These are phyloP conservation scores for Emericellopsis cladophorae DNA, from an alignment of 2,329 filamentous ascomycete genomes.

Conservation along the genomic window DNA sequence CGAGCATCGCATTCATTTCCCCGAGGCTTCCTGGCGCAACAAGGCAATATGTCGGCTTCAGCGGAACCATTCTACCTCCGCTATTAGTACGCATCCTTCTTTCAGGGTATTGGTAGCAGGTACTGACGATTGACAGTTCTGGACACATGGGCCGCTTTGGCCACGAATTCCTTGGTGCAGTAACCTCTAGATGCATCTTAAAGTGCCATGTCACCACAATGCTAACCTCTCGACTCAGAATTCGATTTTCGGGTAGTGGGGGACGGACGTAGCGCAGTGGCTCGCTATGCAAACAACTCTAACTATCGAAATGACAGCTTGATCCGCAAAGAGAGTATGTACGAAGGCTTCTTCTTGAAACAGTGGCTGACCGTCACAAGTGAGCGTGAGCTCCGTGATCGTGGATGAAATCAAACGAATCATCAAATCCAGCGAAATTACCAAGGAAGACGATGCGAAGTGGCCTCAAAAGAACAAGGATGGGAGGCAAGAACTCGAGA, in stretches of 20 bases:
- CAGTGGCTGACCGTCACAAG: slow-evolving; percentile 29
- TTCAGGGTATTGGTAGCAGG: background rate
- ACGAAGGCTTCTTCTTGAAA: background rate
- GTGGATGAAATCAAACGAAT: slow-evolving; percentile 94
- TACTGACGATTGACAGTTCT: slow-evolving; percentile 48
- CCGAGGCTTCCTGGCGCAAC: slow-evolving; percentile 7
- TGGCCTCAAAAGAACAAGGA: slow-evolving; percentile 99
- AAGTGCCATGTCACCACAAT: background rate
- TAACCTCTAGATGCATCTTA: slow-evolving; percentile 20
- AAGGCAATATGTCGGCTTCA: slow-evolving; percentile 43
- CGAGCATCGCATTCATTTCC: background rate
- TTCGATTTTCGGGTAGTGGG: slow-evolving; percentile 92
- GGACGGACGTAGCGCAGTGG: slow-evolving; percentile 85
- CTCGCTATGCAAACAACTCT: slow-evolving; percentile 97
- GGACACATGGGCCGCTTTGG: slow-evolving; percentile 95
- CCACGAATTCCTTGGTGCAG: slow-evolving; percentile 78
- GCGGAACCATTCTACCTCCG: slow-evolving; percentile 88
- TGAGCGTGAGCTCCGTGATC: slow-evolving; percentile 88
- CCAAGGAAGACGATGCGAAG: slow-evolving; percentile 97
- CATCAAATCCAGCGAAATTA: slow-evolving; percentile 92
- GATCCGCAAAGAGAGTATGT: slow-evolving; percentile 97
- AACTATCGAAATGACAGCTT: slow-evolving; percentile 98
- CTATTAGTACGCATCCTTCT: slow-evolving; percentile 66
- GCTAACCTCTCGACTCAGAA: slow-evolving; percentile 39
- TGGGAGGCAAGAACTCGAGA: slow-evolving; percentile 90